A percentile compares a stretch with the other conserved stretches of the same genome.
These are phyloP conservation scores for Kodamaea nitidulidarum DNA, from an alignment of 805 yeast species.

Conservation along the genomic window DNA sequence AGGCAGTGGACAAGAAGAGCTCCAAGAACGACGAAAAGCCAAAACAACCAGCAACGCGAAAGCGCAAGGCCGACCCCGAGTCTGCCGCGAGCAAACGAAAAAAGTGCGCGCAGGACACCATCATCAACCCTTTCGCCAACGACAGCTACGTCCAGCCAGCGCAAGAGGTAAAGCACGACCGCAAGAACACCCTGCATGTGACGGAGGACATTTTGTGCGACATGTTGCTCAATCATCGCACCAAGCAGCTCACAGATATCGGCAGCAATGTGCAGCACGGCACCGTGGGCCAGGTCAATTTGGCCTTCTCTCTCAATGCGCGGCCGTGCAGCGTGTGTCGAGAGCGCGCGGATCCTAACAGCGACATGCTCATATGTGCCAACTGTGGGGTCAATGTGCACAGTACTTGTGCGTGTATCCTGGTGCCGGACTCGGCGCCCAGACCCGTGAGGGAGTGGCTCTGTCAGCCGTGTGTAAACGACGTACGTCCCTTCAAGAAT, in stretches of 20 bases:
- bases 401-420: constrained; percentile 59
- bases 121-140: constrained; percentile 21
- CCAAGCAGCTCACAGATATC: constrained; percentile 27
- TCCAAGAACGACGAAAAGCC: no score
- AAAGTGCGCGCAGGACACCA: background rate
- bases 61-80: constrained; percentile 8
- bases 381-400: constrained; percentile 72
- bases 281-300: constrained; percentile 4
- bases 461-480: constrained; percentile 78
- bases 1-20: background rate
- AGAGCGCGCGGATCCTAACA: constrained; percentile 25
- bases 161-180: constrained; percentile 15
- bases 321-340: constrained; percentile 59
- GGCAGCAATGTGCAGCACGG: constrained; percentile 15
- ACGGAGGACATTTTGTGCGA: constrained; percentile 13
- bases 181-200: constrained; percentile 15
- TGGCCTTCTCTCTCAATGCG: constrained; percentile 21
- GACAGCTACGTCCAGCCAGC: constrained; percentile 18
- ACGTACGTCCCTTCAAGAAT: constrained; percentile 53
- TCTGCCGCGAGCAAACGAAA: constrained; percentile 5
- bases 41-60: constrained; percentile 4
- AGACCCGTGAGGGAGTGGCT: constrained; percentile 53
- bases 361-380: constrained; percentile 49
- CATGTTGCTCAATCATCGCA: constrained; percentile 16
- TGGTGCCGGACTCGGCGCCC: constrained; percentile 14